A percentile compares a stretch with the other conserved stretches of the same genome.
Conservation (phyloP, 805 yeast genomes). For the Candida saitoana region DNA sequence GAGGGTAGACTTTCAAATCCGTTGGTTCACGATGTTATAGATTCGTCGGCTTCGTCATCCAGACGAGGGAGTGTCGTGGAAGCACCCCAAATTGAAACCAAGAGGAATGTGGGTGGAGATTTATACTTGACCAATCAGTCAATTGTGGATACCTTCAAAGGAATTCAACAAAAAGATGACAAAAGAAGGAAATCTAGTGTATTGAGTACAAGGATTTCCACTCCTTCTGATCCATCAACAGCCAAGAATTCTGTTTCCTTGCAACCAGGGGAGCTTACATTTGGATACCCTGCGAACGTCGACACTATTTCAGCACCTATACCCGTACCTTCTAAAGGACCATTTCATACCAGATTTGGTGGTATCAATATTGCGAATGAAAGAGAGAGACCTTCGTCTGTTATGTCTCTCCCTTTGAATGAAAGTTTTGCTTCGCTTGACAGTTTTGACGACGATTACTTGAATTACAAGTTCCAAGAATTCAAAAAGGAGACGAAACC, state of each 20-base stretch:
- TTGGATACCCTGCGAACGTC: not conserved
- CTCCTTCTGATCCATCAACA: conserved; percentile 11
- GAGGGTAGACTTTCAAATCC: conserved; percentile 23
- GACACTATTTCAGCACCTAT: conserved; percentile 13
- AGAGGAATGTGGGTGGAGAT: conserved; percentile 44
- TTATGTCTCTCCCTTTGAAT: conserved; percentile 62
- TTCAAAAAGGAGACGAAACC: conserved; percentile 13
- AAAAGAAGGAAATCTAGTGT: conserved; percentile 30
- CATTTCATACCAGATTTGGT: conserved; percentile 22
- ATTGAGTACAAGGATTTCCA: conserved; percentile 8
- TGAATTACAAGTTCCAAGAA: conserved; percentile 36
- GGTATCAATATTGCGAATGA: conserved; percentile 25
- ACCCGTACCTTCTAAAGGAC: conserved; percentile 9
- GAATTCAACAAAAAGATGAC: conserved; percentile 38
- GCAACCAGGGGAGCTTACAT: conserved; percentile 2
- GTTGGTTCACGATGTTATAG: conserved; percentile 33
- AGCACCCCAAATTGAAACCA: conserved; percentile 44
- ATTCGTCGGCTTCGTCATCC: conserved; percentile 24
- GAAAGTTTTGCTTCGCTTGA: conserved; percentile 78
- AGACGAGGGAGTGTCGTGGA: conserved; percentile 31
- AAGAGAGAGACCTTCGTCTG: conserved; percentile 56
- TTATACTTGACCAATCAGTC: conserved; percentile 40
- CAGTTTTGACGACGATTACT: conserved; percentile 59
- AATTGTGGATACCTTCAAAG: conserved; percentile 40
- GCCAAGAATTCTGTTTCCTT: conserved; percentile 16